Conservation (phyloP, 106 monocot species). For the Xerophyta viscosa region DNA sequence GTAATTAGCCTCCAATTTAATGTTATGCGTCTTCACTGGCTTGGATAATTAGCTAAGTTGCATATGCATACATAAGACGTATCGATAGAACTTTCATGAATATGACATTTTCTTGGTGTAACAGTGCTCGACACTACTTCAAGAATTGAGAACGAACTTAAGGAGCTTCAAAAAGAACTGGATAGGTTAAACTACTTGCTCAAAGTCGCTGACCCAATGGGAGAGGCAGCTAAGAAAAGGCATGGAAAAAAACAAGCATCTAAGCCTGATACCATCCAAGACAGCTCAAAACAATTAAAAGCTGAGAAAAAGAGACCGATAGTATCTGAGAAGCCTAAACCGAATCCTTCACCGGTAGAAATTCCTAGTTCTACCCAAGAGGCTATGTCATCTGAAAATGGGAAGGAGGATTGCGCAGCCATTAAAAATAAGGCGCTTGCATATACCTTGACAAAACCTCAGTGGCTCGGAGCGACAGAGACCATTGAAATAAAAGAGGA, state of each 20-base stretch:
- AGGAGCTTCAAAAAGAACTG: conserved; percentile 58
- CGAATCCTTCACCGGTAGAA: conserved; percentile 7
- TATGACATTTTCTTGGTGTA: neutral
- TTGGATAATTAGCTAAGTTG: no score
- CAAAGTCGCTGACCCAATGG: conserved; percentile 89
- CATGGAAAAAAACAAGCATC: conserved; percentile 18
- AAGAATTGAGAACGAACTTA: conserved; percentile 51
- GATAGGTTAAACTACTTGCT: conserved; percentile 68
- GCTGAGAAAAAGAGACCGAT: conserved; percentile 7
- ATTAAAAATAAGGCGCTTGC: conserved; percentile 11
- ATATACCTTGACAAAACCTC: conserved; percentile 55
- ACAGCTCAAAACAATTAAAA: conserved; percentile 14
- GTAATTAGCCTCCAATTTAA: no score
- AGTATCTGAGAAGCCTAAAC: conserved; percentile 17
- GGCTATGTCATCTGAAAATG: conserved; percentile 13
- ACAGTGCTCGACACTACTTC: conserved; percentile 52
- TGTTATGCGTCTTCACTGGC: no score
- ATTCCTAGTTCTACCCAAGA: conserved; percentile 4
- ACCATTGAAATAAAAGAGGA: conserved; percentile 20
- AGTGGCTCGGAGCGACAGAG: conserved; percentile 84
- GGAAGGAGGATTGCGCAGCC: conserved; percentile 3
- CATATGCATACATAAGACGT: no score
- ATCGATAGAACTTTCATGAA: no score
- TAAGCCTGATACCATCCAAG: conserved; percentile 7
- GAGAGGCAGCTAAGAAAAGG: conserved; percentile 77